Evolutionary conservation across 1,284 basidiomycete genomes (phyloP).

Genomic region (Tausonia pullulans): DNA sequence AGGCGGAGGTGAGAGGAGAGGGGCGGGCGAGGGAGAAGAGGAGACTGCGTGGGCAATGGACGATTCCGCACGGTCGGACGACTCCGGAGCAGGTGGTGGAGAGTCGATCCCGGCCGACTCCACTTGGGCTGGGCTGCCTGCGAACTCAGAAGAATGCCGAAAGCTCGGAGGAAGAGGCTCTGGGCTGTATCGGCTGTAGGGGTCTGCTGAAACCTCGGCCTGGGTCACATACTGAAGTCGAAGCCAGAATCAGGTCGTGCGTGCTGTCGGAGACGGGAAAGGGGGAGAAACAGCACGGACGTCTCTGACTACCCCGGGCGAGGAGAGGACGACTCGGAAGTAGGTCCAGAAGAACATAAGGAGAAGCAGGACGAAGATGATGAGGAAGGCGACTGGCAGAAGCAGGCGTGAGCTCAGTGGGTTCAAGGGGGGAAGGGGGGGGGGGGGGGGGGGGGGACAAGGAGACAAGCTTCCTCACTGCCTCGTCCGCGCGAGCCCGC

Average conservation of each 20-base stretch:
- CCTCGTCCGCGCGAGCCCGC: not conserved
- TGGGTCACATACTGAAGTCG: not conserved
- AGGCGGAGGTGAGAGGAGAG: not conserved
- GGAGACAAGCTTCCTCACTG: not conserved
- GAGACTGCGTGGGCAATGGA: not conserved
- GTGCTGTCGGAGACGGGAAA: too few species aligned
- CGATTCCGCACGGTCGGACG: not conserved
- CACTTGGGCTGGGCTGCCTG: not conserved
- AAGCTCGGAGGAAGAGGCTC: not conserved
- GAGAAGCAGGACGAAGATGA: slow-evolving; percentile 44
- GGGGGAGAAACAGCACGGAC: not conserved
- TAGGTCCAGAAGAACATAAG: slow-evolving; percentile 57
- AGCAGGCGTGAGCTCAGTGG: not conserved
- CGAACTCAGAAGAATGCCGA: not conserved
- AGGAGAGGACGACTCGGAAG: slow-evolving; percentile 38
- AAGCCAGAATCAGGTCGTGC: not conserved
- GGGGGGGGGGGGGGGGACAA: not conserved
- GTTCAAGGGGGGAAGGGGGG: not conserved
- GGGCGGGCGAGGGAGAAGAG: not conserved
- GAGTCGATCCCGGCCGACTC: not conserved
- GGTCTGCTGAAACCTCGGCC: not conserved
- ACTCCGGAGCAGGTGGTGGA: not conserved
- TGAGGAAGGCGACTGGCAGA: slow-evolving; percentile 44
- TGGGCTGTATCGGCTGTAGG: not conserved
- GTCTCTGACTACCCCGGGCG: slow-evolving; percentile 8